Evolutionary conservation across 768 basidiomycete species (phyloP), one percentile per base, ranked within the genome.

Genomic region (Leccinum imitatum): DNA sequence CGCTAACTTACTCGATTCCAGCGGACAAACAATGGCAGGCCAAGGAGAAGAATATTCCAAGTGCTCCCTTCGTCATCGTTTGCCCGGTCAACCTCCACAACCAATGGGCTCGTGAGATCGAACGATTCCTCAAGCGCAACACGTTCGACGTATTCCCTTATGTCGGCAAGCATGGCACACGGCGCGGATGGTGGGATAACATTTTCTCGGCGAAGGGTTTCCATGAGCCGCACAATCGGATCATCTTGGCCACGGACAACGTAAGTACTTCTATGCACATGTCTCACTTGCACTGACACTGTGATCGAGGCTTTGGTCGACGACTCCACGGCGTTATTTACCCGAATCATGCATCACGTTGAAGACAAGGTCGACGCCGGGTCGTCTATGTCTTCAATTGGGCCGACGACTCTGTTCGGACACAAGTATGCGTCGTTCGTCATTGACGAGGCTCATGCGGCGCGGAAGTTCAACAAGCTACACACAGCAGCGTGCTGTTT

Each of bases 11-110:
- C 21, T 31, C 17, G 9, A 23, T n/a, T 51, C 27, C 10, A 51
- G 50, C 8, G 9, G 15, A 27, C 6, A 53, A 47, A 17, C 17
- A 41, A 46, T 62, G 51, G 57, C 60, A 53, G 15, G 27, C 23
- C 3, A 1, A 50, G 6, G 47, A 50, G 1, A 39, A 35, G 0
- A 64, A 59, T 8, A 61, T 62, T 0, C 52, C 57, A 0, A 15
- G 23, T 17, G n/a, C 6, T 6, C 52, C 54, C 0, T 33, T 59
- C 3, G 0, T 64, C 2, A 54, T 64, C 1, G 2, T 51, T 0
- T 56, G 60, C 11, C 60, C 52, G 0, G 55, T 57, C 1, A 64
- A 56, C 5, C 55, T 64, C 0, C 57, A 47, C 8, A 10, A 23
- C 6, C 63, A 64, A 4, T 64, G 60, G 60, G 11, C 13, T 0